Evolutionary conservation across 495 filamentous ascomycete species (phyloP), one percentile per base, ranked within the genome.

Genomic region (Aspergillus saccharolyticus): DNA sequence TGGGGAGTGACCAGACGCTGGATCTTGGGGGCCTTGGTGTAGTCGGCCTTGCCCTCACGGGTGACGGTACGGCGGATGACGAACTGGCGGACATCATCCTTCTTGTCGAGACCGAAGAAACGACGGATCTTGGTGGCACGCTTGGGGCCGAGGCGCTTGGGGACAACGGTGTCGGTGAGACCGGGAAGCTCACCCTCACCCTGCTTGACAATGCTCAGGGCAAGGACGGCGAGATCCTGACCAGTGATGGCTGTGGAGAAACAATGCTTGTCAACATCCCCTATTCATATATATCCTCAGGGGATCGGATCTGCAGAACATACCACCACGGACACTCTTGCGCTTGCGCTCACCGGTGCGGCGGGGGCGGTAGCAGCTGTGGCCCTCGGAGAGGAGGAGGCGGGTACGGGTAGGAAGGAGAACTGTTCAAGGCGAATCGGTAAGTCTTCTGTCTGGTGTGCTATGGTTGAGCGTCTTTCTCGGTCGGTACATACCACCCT

Each of bases 1-100:
- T 98, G 94, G 79, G 94, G 95, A 76, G 94, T 98, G 68, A 98
- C 89, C 68, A 98, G 89, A 73, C 94, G 89, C 84, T 98, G 94
- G 81, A 98, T 98, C 80, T 89, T 90, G 71, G 94, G 93, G 70
- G 94, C 94, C 86, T 98, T 98, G 88, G 93, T 97, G 85, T 97
- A 97, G 61, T 91, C 75, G 80, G 88, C 87, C 85, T 91, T 91
- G 83, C 90, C 91, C 83, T 97, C 93, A 66, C 82, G 85, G 87
- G 96, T 96, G 73, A 98, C 87, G 74, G 96, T 95, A 75, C 94
- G 95, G 70, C 94, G 95, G 73, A 98, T 96, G 75, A 98, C 94
- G 83, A 95, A 98, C 80, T 97, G 96, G 83, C 92, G 81, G 87
- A 98, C 94, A 89, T 98, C 94, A 81, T 98, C 94, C 82, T 97